Conservation (phyloP, 768 basidiomycete species). For the Amanita polypyramis region DNA sequence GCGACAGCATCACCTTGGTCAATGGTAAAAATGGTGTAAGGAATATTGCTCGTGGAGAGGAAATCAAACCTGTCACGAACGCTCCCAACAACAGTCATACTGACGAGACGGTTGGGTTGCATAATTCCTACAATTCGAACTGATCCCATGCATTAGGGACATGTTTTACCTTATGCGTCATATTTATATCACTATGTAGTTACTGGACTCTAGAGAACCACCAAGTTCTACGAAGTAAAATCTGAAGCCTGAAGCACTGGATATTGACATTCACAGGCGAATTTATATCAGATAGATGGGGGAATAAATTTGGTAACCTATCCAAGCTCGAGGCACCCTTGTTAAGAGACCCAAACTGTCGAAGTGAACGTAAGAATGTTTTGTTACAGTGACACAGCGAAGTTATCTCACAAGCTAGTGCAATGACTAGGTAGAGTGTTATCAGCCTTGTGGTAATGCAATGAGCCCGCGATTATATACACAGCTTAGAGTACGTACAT, state of each 20-base stretch:
- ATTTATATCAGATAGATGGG: too few relatives aligned
- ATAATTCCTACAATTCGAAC: conserved; percentile 6
- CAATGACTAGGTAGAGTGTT: conserved; percentile 72
- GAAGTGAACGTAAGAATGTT: not conserved
- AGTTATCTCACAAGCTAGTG: conserved; percentile 57
- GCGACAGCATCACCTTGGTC: conserved; percentile 2
- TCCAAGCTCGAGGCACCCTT: not conserved
- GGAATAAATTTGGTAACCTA: too few relatives aligned
- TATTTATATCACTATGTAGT: not conserved
- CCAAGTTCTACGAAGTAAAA: too few relatives aligned
- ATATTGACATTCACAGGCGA: too few relatives aligned
- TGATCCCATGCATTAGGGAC: not conserved
- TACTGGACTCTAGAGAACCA: not conserved
- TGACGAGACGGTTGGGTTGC: conserved; percentile 7
- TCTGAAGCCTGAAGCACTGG: too few relatives aligned
- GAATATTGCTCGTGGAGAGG: not conserved
- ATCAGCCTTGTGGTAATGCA: conserved; percentile 29
- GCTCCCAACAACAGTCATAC: not conserved
- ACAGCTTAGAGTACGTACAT: conserved; percentile 28
- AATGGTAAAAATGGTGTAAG: not conserved
- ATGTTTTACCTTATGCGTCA: not conserved
- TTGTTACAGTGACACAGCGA: not conserved
- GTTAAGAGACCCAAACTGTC: conserved; percentile 19
- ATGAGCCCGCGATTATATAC: not conserved
- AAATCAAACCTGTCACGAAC: not conserved